Conservation (phyloP, 2,329 filamentous ascomycete species). For the Fusarium verrucosum region DNA sequence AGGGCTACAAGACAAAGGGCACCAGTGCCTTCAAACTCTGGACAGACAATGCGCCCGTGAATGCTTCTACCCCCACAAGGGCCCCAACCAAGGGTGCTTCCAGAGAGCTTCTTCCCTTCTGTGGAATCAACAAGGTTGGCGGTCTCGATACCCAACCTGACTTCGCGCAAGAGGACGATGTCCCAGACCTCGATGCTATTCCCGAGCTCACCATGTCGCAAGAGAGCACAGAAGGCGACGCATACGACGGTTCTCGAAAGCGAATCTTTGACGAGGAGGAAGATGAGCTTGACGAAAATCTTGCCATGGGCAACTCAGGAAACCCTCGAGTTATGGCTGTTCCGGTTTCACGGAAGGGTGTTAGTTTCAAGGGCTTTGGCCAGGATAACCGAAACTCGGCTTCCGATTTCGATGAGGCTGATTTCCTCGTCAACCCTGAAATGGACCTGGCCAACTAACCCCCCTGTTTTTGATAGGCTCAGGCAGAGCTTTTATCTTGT, state of each 20-base stretch:
- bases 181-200: conserved; percentile 52
- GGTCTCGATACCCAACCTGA: conserved; percentile 70
- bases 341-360: conserved; percentile 51
- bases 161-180: conserved; percentile 40
- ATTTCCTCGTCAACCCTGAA: conserved; percentile 66
- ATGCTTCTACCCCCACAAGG: conserved; percentile 15
- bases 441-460: conserved; percentile 48
- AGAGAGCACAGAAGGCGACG: conserved; percentile 57
- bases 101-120: conserved; percentile 80
- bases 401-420: conserved; percentile 74
- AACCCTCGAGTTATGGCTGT: conserved; percentile 60
- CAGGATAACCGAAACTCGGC: conserved; percentile 60
- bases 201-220: conserved; percentile 65
- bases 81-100: conserved; percentile 45
- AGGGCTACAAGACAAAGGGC: conserved; percentile 84
- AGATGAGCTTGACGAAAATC: conserved; percentile 50
- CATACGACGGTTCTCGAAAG: conserved; percentile 54
- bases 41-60: conserved; percentile 48
- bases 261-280: conserved; percentile 59
- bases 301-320: conserved; percentile 50
- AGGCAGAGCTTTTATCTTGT: background rate
- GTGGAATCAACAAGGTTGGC: conserved; percentile 79
- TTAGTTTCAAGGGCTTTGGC: conserved; percentile 39
- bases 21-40: conserved; percentile 63
- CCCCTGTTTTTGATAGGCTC: background rate